phyloP scores from a whole-genome alignment of 805 yeast genomes.

The Lachancea thermotolerans region DNA sequence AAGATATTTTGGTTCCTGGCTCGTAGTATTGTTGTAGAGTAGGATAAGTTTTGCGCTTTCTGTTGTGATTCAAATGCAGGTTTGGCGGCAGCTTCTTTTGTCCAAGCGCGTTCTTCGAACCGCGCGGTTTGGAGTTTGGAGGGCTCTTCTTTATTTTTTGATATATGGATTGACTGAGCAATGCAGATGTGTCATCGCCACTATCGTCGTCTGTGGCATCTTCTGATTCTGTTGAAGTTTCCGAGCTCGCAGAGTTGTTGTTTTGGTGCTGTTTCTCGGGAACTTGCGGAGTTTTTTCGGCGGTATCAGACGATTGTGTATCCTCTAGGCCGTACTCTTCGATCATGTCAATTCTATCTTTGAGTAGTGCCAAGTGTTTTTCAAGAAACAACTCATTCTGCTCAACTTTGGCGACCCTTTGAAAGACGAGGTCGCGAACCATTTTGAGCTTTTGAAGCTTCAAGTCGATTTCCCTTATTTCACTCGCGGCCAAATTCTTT shows the following conservation, averaged over 20 bases:
- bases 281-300: too few relatives aligned
- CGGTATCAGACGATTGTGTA: slow-evolving; percentile 10
- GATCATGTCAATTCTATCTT: slow-evolving; percentile 38
- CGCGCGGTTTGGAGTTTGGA: slow-evolving; percentile 14
- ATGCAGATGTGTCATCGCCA: slow-evolving; percentile 18
- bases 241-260: background rate
- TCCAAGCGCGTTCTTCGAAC: slow-evolving; percentile 4
- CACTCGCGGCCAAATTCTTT: slow-evolving; percentile 57
- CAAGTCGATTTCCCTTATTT: slow-evolving; percentile 56
- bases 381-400: slow-evolving; percentile 53
- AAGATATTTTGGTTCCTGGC: slow-evolving; percentile 48
- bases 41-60: slow-evolving; percentile 47
- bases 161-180: slow-evolving; percentile 40
- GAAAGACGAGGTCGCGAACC: slow-evolving; percentile 48
- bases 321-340: slow-evolving; percentile 35
- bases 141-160: slow-evolving; percentile 36
- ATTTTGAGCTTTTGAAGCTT: slow-evolving; percentile 46
- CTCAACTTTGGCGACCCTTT: slow-evolving; percentile 54
- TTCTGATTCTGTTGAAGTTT: slow-evolving; percentile 7
- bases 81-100: slow-evolving; percentile 14
- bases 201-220: slow-evolving; percentile 9
- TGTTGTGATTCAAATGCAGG: slow-evolving; percentile 24
- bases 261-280: background rate
- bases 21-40: slow-evolving; percentile 58
- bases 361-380: slow-evolving; percentile 38